Evolutionary conservation across 805 yeast genomes (phyloP), one percentile per base, ranked within the genome.

Genomic region (Nakazawaea ishiwadae): DNA sequence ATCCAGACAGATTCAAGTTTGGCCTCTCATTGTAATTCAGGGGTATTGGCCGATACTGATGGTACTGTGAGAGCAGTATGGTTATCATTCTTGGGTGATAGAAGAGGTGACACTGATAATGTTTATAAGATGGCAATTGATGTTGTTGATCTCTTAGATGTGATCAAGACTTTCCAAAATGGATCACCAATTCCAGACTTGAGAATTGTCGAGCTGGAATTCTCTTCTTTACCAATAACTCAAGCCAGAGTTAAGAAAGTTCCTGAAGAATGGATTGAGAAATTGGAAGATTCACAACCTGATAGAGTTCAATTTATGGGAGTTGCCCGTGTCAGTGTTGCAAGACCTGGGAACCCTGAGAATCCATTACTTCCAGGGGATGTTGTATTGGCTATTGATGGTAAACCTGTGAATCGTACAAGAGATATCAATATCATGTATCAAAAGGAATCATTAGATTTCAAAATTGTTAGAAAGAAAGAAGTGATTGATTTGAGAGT

Each of bases 171-270:
- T 32, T 66, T 88, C 40, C 73, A 72, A 45, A 66, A 69, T 16
- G 73, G 73, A 34, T 54, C 60, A 16, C 34, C 35, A 4, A 58
- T 62, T 1, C 89, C 91, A 4, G 65, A 71, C 21, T 56, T 80
- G 31, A 71, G 84, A 46, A 79, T 87, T 37, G 70, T 90, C 37
- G 96, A 89, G 54, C 82, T 86, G 28, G 96, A 87, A 52, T 79
- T 87, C 51, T 73, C 75, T 12, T 69, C 89, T 0, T 66, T 84
- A 26, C 73, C 86, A 2, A 67, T 88, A 18, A 72, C 79, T 19
- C 82, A 78, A 53, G 95, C 95, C 2, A 77, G 96, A 60, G 75
- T 85, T 34, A 73, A 86, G 53, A 95, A 95, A n/a, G 95, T 89
- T 17, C 77, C 93, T 0, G 91, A 85, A 51, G 77, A 77, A 32